Evolutionary conservation across 176 grass and related monocot genomes (phyloP).

Genomic region (Oryza meyeriana): DNA sequence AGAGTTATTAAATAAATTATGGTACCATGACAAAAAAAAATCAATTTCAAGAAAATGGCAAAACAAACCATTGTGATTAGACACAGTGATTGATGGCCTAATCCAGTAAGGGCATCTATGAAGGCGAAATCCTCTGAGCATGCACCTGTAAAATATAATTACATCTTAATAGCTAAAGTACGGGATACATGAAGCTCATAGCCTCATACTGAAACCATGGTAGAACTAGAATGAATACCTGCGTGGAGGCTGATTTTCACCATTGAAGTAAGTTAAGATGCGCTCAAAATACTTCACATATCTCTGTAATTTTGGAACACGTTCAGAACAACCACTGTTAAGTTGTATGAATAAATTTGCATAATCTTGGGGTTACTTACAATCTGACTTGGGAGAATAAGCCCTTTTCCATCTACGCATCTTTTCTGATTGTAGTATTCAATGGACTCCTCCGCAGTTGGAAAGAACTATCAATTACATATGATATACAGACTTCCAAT

Average conservation of each 20-base stretch:
- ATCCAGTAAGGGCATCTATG: slow-evolving; percentile 99
- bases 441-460: slow-evolving; percentile 96
- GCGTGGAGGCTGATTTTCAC: slow-evolving; percentile 87
- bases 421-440: slow-evolving; percentile 99
- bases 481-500: slow-evolving; percentile 20
- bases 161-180: slow-evolving; percentile 32
- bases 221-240: slow-evolving; percentile 45
- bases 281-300: slow-evolving; percentile 99
- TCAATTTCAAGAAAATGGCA: slow-evolving; percentile 23
- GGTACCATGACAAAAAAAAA: neutral
- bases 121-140: slow-evolving; percentile 98
- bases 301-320: slow-evolving; percentile 59
- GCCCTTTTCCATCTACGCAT: slow-evolving; percentile 95
- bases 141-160: slow-evolving; percentile 68
- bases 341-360: neutral
- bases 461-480: slow-evolving; percentile 74
- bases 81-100: slow-evolving; percentile 85
- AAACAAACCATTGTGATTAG: slow-evolving; percentile 79
- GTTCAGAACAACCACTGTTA: slow-evolving; percentile 31
- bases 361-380: slow-evolving; percentile 61
- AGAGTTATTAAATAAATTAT: neutral
- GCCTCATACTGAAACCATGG: slow-evolving; percentile 24
- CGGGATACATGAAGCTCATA: slow-evolving; percentile 18
- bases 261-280: slow-evolving; percentile 85
- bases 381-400: slow-evolving; percentile 99